Evolutionary conservation across 768 basidiomycete species (phyloP).

Genomic region (Termitomyces sp.): DNA sequence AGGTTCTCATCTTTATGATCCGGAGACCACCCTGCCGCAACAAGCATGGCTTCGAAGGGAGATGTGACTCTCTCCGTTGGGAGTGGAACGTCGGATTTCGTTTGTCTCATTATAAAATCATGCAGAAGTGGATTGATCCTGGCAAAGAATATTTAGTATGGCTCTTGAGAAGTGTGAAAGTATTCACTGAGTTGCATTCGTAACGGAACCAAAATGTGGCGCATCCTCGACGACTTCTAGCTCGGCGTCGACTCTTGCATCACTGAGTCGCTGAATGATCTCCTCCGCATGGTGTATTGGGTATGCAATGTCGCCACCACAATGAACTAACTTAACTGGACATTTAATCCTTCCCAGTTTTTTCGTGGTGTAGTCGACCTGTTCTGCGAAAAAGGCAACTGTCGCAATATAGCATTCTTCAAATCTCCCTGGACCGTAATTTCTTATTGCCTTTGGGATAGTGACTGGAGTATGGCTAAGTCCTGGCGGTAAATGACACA

Average conservation of each 20-base stretch:
- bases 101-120: conserved; percentile 23
- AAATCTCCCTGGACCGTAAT: conserved; percentile 22
- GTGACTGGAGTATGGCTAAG: conserved; percentile 14
- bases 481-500: conserved; percentile 6
- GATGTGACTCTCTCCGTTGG: conserved; percentile 19
- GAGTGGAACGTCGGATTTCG: conserved; percentile 16
- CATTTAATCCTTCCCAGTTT: conserved; percentile 21
- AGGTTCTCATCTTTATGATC: conserved; percentile 13
- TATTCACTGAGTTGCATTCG: conserved; percentile 24
- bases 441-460: conserved; percentile 16
- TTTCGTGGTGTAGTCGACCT: conserved; percentile 15
- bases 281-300: conserved; percentile 21
- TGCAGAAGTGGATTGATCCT: conserved; percentile 25
- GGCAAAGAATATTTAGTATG: background rate
- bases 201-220: conserved; percentile 31
- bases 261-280: conserved; percentile 17
- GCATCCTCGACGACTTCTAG: conserved; percentile 22
- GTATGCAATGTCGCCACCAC: conserved; percentile 30
- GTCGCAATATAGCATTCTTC: conserved; percentile 24
- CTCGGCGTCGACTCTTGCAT: conserved; percentile 23
- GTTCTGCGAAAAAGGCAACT: conserved; percentile 27
- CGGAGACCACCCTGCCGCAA: conserved; percentile 17
- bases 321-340: conserved; percentile 28
- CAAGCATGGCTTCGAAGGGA: conserved; percentile 23
- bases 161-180: background rate